Percentiles rank a stretch among this genome's conserved stretches.
phyloP scores from a whole-genome alignment of 306 rosid genomes.

The Vigna unguiculata region DNA sequence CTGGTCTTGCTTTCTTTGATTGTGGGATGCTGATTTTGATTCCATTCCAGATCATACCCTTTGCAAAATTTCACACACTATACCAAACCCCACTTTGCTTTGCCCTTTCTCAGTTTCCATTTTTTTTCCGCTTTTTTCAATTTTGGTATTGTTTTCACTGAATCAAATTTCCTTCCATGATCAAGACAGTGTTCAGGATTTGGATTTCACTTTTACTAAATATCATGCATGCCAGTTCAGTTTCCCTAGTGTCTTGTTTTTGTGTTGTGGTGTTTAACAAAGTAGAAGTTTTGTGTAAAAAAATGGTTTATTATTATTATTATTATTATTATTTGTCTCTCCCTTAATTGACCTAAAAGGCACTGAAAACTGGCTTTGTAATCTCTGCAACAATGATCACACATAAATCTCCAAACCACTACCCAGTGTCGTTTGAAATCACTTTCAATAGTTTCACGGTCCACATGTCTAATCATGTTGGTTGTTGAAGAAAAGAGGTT shows the following conservation, averaged over 20 bases:
- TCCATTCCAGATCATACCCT: slow-evolving; percentile 40
- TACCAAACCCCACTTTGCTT: slow-evolving; percentile 55
- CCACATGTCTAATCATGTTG: slow-evolving; percentile 91
- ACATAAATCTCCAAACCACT: slow-evolving; percentile 41
- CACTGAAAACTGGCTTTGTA: slow-evolving; percentile 33
- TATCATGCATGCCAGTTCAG: slow-evolving; percentile 43
- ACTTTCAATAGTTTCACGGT: slow-evolving; percentile 58
- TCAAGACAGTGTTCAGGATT: slow-evolving; percentile 3
- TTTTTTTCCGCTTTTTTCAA: slow-evolving; percentile 7
- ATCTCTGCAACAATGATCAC: slow-evolving; percentile 43
- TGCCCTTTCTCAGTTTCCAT: slow-evolving; percentile 12
- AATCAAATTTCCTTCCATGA: slow-evolving; percentile 31
- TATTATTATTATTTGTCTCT: not conserved
- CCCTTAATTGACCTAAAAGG: slow-evolving; percentile 18
- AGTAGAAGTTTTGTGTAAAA: slow-evolving; percentile 30
- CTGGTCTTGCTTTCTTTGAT: slow-evolving; percentile 26
- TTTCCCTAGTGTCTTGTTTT: not conserved
- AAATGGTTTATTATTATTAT: not conserved
- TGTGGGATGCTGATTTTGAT: slow-evolving; percentile 50
- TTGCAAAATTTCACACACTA: slow-evolving; percentile 45
- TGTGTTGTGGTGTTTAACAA: slow-evolving; percentile 31
- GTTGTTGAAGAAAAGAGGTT: slow-evolving; percentile 75
- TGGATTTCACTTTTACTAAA: slow-evolving; percentile 31
- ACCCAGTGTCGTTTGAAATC: slow-evolving; percentile 50
- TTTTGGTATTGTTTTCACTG: slow-evolving; percentile 21